Evolutionary conservation across 75 land plant genomes (phyloP), one percentile per base, ranked within the genome.

Genomic region (Pinus tabuliformis): DNA sequence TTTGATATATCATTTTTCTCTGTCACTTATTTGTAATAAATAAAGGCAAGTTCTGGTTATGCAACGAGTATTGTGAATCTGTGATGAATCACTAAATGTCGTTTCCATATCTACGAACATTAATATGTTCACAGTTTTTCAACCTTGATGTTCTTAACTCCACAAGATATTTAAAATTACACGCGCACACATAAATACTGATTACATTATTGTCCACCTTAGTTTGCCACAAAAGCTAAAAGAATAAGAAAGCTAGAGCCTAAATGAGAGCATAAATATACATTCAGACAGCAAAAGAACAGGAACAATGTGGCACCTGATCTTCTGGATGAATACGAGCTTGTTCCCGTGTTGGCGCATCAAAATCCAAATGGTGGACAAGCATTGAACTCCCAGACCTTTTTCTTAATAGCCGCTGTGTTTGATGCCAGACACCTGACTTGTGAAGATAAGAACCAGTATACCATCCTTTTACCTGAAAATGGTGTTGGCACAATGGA

Each of bases 361-460:
- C 99, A 82, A 97, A 97, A 78, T 97, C 99, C 78, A 97, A 75
- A 82, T 95, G 96, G 16, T 86, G 89, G 63, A 97, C 91, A 63
- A 89, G 84, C 2, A 85, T 72, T 52, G 88, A 65, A 80, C 82
- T 80, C 21, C 92, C 81, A 28, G 61, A 76, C 26, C 79, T 85
- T 77, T 81, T 95, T 80, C 84, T 91, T 16, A 97, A 81, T 49
- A 78, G 80, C 30, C 91, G 77, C 62, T 97, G 98, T 57, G 99
- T 97, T 77, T 93, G 92, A 79, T 86, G 91, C 99, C 99, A 97
- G 64, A 97, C 81, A 62, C 99, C 99, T 70, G 91, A 85, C 72
- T 86, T 91, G n/a, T 94, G 98, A 76, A 92, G 85, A 80, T 97
- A 95, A 3, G 94, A 91, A 24, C 99, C 99, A 60, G 97, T 92